Evolutionary conservation across 495 filamentous ascomycete species (phyloP).

Genomic region (Letharia lupina): DNA sequence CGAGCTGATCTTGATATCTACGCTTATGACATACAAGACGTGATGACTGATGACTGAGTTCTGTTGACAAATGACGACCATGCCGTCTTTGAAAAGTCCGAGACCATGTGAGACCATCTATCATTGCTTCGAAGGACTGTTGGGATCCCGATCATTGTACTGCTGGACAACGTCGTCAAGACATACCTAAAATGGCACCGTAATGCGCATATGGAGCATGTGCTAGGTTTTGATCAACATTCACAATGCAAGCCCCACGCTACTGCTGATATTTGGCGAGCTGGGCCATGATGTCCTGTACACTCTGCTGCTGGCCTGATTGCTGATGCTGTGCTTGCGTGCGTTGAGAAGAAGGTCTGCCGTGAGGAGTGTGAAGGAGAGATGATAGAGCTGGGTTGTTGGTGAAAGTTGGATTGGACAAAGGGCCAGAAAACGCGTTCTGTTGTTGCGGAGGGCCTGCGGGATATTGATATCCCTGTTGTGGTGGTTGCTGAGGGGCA

Average conservation of each 20-base stretch:
- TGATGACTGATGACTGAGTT: neutral
- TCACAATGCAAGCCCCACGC: slow-evolving; percentile 30
- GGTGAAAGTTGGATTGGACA: slow-evolving; percentile 31
- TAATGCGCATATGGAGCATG: neutral
- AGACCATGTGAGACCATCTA: neutral
- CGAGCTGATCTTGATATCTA: neutral
- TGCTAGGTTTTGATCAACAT: neutral
- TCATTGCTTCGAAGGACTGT: neutral
- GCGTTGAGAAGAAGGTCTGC: slow-evolving; percentile 26
- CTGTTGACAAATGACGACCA: neutral
- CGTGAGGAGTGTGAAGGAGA: slow-evolving; percentile 38
- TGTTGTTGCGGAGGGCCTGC: slow-evolving; percentile 32
- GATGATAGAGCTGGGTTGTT: slow-evolving; percentile 36
- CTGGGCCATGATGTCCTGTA: slow-evolving; percentile 56
- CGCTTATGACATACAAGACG: neutral
- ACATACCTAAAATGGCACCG: neutral
- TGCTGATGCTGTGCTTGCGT: slow-evolving; percentile 26
- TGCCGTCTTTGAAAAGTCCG: neutral
- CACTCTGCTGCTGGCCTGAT: slow-evolving; percentile 41
- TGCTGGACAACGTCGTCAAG: neutral
- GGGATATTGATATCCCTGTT: slow-evolving; percentile 31
- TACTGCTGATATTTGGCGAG: slow-evolving; percentile 53
- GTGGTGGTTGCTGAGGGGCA: slow-evolving; percentile 34
- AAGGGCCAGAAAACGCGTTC: slow-evolving; percentile 31
- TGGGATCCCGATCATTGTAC: neutral